phyloP scores from a whole-genome alignment of 371 early-diverging fungal species.

The Paraphysoderma sedebokerense region DNA sequence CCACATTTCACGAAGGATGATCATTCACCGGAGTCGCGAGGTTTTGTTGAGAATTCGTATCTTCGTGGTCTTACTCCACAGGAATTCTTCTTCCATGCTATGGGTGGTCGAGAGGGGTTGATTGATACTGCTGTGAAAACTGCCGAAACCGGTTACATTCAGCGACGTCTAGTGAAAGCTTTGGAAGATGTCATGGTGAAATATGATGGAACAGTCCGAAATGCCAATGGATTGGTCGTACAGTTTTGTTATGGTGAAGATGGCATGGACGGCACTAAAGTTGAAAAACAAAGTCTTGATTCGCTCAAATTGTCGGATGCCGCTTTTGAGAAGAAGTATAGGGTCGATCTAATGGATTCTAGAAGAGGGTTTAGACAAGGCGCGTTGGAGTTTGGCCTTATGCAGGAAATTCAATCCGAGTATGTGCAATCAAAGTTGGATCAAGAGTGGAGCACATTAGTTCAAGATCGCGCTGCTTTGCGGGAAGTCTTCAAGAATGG shows the following conservation, averaged over 20 bases:
- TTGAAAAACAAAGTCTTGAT: slow-evolving; percentile 73
- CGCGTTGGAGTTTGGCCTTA: slow-evolving; percentile 7
- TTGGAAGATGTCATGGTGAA: slow-evolving; percentile 96
- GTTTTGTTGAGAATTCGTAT: slow-evolving; percentile 98
- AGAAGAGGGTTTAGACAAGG: slow-evolving; percentile 35
- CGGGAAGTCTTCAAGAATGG: slow-evolving; percentile 64
- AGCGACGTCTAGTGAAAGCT: slow-evolving; percentile 97
- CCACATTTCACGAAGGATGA: slow-evolving; percentile 99
- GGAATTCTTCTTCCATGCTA: slow-evolving; percentile 99
- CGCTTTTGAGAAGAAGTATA: slow-evolving; percentile 58
- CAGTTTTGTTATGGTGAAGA: slow-evolving; percentile 98
- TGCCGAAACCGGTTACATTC: slow-evolving; percentile 99
- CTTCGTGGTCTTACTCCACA: slow-evolving; percentile 93
- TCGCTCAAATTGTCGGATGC: slow-evolving; percentile 44
- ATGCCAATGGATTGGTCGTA: slow-evolving; percentile 79
- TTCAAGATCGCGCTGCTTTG: slow-evolving; percentile 50
- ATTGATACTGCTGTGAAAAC: slow-evolving; percentile 88
- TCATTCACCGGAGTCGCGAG: slow-evolving; percentile 89
- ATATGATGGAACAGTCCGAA: slow-evolving; percentile 96
- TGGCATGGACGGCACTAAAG: slow-evolving; percentile 88
- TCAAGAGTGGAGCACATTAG: slow-evolving; percentile 59
- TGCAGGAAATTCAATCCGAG: not conserved
- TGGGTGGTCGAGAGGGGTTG: slow-evolving; percentile 99
- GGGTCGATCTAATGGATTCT: slow-evolving; percentile 52
- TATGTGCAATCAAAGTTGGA: slow-evolving; percentile 54